A percentile compares a stretch with the other conserved stretches of the same genome.
Conservation (phyloP, 202 grass and related monocot species). For the Elaeis oleifera region DNA sequence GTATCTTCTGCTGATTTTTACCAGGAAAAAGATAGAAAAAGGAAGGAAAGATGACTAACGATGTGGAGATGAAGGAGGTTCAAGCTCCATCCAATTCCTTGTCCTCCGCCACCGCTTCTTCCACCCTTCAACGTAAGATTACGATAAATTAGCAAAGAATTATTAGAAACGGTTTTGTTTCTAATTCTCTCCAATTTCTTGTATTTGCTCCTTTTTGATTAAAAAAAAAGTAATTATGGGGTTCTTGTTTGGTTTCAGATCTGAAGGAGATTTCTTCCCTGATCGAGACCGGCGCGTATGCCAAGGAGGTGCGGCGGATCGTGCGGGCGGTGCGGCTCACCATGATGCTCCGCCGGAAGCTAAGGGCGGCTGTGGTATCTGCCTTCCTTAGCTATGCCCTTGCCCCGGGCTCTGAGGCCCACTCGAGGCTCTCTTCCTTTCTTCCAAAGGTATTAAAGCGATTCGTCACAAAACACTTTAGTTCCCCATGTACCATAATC, state of each 20-base stretch:
- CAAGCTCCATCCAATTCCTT: constrained; percentile 12
- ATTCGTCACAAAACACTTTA: too few species aligned
- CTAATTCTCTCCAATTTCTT: constrained; percentile 31
- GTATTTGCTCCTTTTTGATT: neutral
- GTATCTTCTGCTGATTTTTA: too few species aligned
- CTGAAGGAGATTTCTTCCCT: constrained; percentile 70
- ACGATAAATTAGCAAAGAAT: neutral
- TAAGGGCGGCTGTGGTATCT: constrained; percentile 28
- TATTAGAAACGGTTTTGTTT: neutral
- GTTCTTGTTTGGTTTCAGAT: constrained; percentile 27
- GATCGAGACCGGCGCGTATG: constrained; percentile 64
- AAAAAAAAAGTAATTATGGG: neutral
- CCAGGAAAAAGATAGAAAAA: too few species aligned
- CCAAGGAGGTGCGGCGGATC: constrained; percentile 76
- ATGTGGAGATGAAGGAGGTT: constrained; percentile 53
- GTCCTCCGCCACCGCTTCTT: constrained; percentile 3
- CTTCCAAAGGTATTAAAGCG: constrained; percentile 46
- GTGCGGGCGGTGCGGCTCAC: constrained; percentile 58
- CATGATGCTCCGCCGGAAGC: constrained; percentile 55
- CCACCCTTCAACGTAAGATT: constrained; percentile 29
- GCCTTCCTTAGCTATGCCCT: constrained; percentile 56
- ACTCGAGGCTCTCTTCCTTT: constrained; percentile 41
- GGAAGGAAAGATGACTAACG: constrained; percentile 27
- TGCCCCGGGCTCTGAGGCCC: constrained; percentile 46
- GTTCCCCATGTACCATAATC: too few species aligned